Evolutionary conservation across 1,284 basidiomycete genomes (phyloP).

Genomic region (Cystobasidium sp.): DNA sequence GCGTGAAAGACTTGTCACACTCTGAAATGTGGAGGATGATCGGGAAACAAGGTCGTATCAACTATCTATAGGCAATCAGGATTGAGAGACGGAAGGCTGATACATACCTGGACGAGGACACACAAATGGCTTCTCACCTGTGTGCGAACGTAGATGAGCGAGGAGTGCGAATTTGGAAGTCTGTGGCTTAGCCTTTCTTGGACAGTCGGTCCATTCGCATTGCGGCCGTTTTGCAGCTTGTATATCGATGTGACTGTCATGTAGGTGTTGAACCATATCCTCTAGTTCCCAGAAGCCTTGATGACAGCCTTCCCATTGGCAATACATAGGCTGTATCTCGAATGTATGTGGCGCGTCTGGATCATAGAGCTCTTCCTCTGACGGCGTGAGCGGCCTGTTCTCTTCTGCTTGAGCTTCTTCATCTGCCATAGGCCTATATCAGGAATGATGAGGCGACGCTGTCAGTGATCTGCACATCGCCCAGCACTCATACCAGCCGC

Average conservation of each 20-base stretch:
- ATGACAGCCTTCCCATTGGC: conserved; percentile 43
- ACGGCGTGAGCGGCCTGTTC: conserved; percentile 11
- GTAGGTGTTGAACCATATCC: conserved; percentile 42
- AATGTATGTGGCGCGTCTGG: conserved; percentile 11
- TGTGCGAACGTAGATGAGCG: conserved; percentile 84
- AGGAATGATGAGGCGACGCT: not conserved
- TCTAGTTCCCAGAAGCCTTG: conserved; percentile 43
- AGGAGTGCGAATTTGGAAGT: conserved; percentile 85
- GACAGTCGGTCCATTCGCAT: conserved; percentile 84
- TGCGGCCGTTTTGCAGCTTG: conserved; percentile 34
- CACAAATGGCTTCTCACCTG: conserved; percentile 88
- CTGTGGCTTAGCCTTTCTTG: conserved; percentile 75
- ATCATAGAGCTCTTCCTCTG: conserved; percentile 31
- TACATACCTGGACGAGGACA: conserved; percentile 73
- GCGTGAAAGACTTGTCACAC: conserved; percentile 90
- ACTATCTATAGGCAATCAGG: not conserved
- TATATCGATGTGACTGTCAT: conserved; percentile 20
- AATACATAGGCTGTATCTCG: conserved; percentile 37
- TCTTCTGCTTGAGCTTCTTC: conserved; percentile 34
- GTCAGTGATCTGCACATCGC: not conserved
- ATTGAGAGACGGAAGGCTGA: not conserved
- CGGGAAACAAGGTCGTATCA: not conserved
- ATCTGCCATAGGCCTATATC: conserved; percentile 29
- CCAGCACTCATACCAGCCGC: too few relatives aligned
- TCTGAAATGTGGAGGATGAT: conserved; percentile 61